A percentile compares a stretch with the other conserved stretches of the same genome.
phyloP scores from a whole-genome alignment of 176 grass and related monocot species.

The Oryza meyeriana region DNA sequence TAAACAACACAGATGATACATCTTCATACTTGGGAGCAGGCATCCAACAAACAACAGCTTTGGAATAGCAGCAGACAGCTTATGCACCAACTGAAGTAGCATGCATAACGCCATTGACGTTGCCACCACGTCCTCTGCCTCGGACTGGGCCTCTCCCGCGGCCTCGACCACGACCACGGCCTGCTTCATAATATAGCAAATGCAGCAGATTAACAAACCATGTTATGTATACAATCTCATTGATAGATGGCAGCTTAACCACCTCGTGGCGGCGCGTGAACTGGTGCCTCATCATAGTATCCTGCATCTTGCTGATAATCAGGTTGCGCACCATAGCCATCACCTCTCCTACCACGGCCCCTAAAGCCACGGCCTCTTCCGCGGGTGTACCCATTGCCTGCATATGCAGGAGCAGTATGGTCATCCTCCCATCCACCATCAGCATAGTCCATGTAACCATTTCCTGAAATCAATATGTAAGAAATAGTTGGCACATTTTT shows the following conservation, averaged over 20 bases:
- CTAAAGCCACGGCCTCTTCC: constrained; percentile 64
- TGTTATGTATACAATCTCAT: not conserved
- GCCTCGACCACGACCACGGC: constrained; percentile 48
- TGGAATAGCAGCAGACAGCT: constrained; percentile 4
- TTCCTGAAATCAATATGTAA: constrained; percentile 45
- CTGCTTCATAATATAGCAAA: constrained; percentile 16
- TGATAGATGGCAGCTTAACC: not conserved
- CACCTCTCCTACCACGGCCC: constrained; percentile 56
- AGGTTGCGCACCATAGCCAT: constrained; percentile 39
- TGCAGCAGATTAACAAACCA: not conserved
- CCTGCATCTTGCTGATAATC: constrained; percentile 80
- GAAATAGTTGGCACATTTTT: constrained; percentile 11
- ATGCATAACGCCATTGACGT: constrained; percentile 24
- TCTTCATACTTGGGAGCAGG: constrained; percentile 76
- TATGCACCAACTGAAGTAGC: constrained; percentile 27
- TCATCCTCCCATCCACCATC: constrained; percentile 60
- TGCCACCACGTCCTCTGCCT: constrained; percentile 53
- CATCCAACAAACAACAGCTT: constrained; percentile 49
- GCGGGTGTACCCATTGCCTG: constrained; percentile 49
- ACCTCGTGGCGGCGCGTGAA: constrained; percentile 57
- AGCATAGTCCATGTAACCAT: constrained; percentile 51
- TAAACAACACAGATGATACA: constrained; percentile 62
- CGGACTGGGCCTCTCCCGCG: constrained; percentile 55
- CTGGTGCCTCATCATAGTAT: constrained; percentile 62
- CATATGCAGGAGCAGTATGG: constrained; percentile 38